phyloP scores from a whole-genome alignment of 2,329 filamentous ascomycete genomes.

The Pezicula carpinea region DNA sequence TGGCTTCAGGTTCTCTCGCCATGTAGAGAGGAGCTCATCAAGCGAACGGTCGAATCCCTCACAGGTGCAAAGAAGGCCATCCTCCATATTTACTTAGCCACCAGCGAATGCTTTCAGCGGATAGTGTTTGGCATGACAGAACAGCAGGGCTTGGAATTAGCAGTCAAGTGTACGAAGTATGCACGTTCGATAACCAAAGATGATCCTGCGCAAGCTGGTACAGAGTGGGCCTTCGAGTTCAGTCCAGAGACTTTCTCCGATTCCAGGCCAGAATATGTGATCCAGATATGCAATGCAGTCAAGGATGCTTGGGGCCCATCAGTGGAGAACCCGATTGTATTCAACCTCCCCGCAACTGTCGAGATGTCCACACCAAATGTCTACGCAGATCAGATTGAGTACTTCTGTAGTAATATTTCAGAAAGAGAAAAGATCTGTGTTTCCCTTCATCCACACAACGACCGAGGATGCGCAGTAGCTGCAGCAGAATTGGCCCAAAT shows the following conservation, averaged over 20 bases:
- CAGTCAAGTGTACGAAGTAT: slow-evolving; percentile 79
- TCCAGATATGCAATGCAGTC: slow-evolving; percentile 85
- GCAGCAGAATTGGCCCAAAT: slow-evolving; percentile 92
- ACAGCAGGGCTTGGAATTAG: slow-evolving; percentile 75
- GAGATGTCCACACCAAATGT: slow-evolving; percentile 94
- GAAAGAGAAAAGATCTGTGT: slow-evolving; percentile 85
- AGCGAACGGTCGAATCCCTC: slow-evolving; percentile 81
- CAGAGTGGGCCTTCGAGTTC: slow-evolving; percentile 77
- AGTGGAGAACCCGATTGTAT: slow-evolving; percentile 78
- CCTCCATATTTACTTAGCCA: slow-evolving; percentile 92
- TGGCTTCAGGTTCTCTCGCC: slow-evolving; percentile 89
- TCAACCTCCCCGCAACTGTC: slow-evolving; percentile 94
- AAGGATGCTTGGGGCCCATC: slow-evolving; percentile 89
- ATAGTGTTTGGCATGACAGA: slow-evolving; percentile 87
- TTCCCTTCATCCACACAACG: slow-evolving; percentile 91
- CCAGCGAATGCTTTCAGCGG: slow-evolving; percentile 89
- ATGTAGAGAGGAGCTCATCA: slow-evolving; percentile 87
- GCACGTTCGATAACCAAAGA: slow-evolving; percentile 88
- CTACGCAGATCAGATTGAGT: slow-evolving; percentile 94
- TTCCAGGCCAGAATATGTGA: slow-evolving; percentile 74
- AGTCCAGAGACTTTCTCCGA: slow-evolving; percentile 89
- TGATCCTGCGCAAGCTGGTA: slow-evolving; percentile 50
- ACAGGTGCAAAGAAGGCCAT: slow-evolving; percentile 89
- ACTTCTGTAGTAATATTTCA: slow-evolving; percentile 81
- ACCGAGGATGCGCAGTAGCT: slow-evolving; percentile 83